Percentiles rank a stretch among this genome's conserved stretches.
phyloP scores from a whole-genome alignment of 1,284 basidiomycete species.

The Marasmius sp. region DNA sequence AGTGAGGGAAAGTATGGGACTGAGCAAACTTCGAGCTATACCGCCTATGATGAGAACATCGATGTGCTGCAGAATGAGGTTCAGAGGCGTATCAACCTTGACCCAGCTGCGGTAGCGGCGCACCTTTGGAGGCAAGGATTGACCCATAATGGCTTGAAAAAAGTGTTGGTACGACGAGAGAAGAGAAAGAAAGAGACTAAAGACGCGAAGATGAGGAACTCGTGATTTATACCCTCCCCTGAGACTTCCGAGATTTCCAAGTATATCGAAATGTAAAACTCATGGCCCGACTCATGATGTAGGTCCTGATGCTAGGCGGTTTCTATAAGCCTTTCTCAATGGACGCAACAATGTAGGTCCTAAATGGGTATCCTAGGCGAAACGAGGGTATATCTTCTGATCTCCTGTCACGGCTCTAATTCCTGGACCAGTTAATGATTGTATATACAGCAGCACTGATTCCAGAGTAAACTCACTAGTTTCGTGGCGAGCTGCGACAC shows the following conservation, averaged over 20 bases:
- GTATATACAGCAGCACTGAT: no score
- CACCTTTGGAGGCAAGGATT: background rate
- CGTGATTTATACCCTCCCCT: background rate
- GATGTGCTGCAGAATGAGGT: background rate
- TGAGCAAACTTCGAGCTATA: background rate
- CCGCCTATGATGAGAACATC: constrained; percentile 55
- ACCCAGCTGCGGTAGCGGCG: background rate
- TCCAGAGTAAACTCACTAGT: no score
- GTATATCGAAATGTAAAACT: background rate
- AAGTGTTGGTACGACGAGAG: background rate
- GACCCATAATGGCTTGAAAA: background rate
- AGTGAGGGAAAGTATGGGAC: constrained; percentile 18
- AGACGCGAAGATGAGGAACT: background rate
- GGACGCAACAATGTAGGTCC: no score
- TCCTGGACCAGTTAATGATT: no score
- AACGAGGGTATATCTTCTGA: no score
- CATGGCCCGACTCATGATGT: no score
- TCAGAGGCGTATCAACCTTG: background rate
- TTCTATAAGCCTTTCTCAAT: no score
- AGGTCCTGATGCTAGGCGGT: no score
- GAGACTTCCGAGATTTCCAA: background rate
- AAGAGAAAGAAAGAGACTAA: background rate
- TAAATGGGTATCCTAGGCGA: no score
- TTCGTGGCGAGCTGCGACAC: no score
- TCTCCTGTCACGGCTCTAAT: no score